Conservation (phyloP, 768 basidiomycete genomes). For the Rhodotorula sphaerocarpa region DNA sequence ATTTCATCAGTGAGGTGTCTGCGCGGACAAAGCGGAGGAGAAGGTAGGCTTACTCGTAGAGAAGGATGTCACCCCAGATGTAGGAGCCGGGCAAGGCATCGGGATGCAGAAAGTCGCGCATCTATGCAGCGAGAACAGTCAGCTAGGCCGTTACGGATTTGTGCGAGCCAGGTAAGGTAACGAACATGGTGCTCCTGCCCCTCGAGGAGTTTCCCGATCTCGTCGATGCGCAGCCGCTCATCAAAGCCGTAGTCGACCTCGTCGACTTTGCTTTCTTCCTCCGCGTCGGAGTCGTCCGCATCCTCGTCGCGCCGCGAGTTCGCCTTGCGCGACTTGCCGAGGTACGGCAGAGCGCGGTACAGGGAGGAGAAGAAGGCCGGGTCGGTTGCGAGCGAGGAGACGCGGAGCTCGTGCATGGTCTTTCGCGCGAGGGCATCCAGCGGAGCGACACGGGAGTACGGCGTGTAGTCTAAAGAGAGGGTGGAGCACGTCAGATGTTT, state of each 20-base stretch:
- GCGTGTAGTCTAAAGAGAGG: conserved; percentile 24
- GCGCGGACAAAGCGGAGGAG: background rate
- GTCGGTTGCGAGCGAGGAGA: conserved; percentile 29
- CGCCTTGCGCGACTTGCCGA: background rate
- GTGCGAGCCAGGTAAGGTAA: background rate
- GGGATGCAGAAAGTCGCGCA: conserved; percentile 32
- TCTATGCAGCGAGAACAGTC: background rate
- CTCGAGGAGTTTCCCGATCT: conserved; percentile 29
- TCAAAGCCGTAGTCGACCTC: conserved; percentile 31
- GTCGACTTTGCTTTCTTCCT: background rate
- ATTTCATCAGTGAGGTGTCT: no score
- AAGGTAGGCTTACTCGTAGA: conserved; percentile 27
- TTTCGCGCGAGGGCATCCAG: conserved; percentile 31
- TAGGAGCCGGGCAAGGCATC: conserved; percentile 23
- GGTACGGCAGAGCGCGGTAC: conserved; percentile 2
- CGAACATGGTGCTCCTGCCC: conserved; percentile 31
- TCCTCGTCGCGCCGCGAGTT: conserved; percentile 20
- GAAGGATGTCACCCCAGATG: conserved; percentile 31
- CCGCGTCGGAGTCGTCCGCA: conserved; percentile 1
- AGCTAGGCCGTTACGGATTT: background rate
- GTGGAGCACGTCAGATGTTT: no score
- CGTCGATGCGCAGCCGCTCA: conserved; percentile 29
- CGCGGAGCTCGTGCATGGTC: conserved; percentile 31
- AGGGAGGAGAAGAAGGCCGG: conserved; percentile 16
- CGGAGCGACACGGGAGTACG: conserved; percentile 24